Evolutionary conservation across 768 basidiomycete species (phyloP), one percentile per base, ranked within the genome.

Genomic region (Phaeotremella skinneri): DNA sequence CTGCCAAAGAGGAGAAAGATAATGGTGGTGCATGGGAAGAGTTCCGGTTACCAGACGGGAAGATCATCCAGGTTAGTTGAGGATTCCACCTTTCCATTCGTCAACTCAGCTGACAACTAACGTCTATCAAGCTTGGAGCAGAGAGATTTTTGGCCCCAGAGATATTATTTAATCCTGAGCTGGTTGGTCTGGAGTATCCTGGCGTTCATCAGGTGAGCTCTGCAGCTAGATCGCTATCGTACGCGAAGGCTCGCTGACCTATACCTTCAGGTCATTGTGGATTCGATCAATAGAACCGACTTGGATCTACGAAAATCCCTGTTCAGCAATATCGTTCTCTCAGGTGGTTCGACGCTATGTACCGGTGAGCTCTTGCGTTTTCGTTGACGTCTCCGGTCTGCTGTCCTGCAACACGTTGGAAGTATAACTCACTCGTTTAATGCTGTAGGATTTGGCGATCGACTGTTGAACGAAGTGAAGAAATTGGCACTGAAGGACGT

Each of bases 141-240:
- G 96, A 98, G 79, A 86, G 94, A 56, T 97, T 94, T 82, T 85
- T 91, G 66, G 96, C 96, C 11, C 92, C 96, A 30, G 96, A 99
- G 76, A 91, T 98, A 58, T 79, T 99, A 52, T 99, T 99, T 81
- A 94, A 96, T 74, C 96, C 96, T 27, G 93, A 97, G 76, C 79
- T 98, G 50, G 88, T 98, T 66, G 96, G 96, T 5, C 87, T 90
- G 68, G 96, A 99, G 78, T 92, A 94, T 70, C 87, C 90, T 25
- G 96, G 96, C 52, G 91, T 97, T 11, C 96, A 98, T 77, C 93
- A 99, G 61, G 72, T 73, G 13, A 58, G 72, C 42, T 47, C 2
- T 9, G 2, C 14, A 31, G 4, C 4, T 7, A 20, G 17, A 30
- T 17, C 17, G 3, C n/a, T 4, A 29, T 41, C 27, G 55, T 31